A percentile compares a stretch with the other conserved stretches of the same genome.
These are phyloP conservation scores for Trypanosoma lewisi DNA, from an alignment of 208 protist genomes.

Conservation along the genomic window DNA sequence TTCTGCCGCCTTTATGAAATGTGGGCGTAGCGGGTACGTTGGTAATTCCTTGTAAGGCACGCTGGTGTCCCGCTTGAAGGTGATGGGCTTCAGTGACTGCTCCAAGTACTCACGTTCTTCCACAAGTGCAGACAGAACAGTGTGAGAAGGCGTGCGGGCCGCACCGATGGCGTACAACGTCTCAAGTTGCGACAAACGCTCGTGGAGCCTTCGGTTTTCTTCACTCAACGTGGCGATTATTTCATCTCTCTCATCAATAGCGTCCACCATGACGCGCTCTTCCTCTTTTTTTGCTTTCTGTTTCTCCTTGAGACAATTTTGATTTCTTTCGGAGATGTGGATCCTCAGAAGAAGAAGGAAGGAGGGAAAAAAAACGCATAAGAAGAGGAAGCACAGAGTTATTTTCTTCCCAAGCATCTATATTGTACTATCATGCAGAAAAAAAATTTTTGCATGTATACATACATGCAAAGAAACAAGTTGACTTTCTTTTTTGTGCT, in stretches of 20 bases:
- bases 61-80: slow-evolving; percentile 11
- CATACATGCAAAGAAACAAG: no score
- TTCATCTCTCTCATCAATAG: neutral
- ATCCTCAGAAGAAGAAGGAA: no score
- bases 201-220: slow-evolving; percentile 50
- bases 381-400: no score
- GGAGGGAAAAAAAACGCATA: no score
- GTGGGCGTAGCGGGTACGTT: no score
- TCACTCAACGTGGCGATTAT: slow-evolving; percentile 41
- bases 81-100: no score
- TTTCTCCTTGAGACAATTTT: neutral
- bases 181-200: slow-evolving; percentile 47
- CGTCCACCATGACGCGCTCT: neutral
- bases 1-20: no score
- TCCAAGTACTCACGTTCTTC: slow-evolving; percentile 48
- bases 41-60: slow-evolving; percentile 66
- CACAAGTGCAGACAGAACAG: slow-evolving; percentile 52
- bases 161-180: slow-evolving; percentile 50
- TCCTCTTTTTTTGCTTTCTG: neutral
- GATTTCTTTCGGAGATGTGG: neutral
- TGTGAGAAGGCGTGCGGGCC: slow-evolving; percentile 35
- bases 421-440: no score
- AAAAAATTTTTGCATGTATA: no score
- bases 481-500: no score
- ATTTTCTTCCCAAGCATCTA: no score